Percentiles rank a stretch among this genome's conserved stretches.
Conservation (phyloP, 441 rosid species). For the Adansonia gregorii region DNA sequence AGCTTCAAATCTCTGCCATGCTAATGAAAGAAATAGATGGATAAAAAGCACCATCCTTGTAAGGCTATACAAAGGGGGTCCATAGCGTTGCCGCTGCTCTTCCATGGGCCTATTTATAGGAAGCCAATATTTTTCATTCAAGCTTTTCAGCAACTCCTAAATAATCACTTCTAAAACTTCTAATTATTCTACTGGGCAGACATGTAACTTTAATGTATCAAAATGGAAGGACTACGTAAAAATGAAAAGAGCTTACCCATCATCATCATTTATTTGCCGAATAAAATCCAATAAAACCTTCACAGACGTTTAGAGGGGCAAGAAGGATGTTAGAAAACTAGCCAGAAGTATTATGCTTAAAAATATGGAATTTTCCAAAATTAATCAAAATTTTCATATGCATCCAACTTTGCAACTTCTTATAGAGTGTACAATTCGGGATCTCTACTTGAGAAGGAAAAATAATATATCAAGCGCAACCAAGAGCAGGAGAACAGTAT, state of each 20-base stretch:
- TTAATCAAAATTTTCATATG: conserved; percentile 14
- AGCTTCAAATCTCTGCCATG: conserved; percentile 68
- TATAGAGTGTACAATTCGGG: not conserved
- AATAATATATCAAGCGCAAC: conserved; percentile 11
- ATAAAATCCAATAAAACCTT: conserved; percentile 97
- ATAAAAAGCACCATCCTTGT: conserved; percentile 67
- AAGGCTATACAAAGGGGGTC: conserved; percentile 88
- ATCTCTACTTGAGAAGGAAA: conserved; percentile 9
- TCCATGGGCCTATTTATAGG: conserved; percentile 85
- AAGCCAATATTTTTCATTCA: conserved; percentile 30
- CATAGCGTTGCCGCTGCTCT: conserved; percentile 95
- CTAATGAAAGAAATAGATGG: conserved; percentile 64
- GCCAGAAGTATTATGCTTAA: conserved; percentile 16
- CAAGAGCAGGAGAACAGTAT: not conserved
- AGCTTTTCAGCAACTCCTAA: conserved; percentile 12
- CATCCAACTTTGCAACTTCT: conserved; percentile 10
- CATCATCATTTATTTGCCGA: conserved; percentile 90
- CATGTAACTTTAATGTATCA: conserved; percentile 11
- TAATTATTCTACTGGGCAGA: conserved; percentile 18
- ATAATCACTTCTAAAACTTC: conserved; percentile 15
- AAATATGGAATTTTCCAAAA: conserved; percentile 24
- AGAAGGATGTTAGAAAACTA: conserved; percentile 12
- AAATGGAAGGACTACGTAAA: conserved; percentile 10
- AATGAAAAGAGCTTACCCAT: conserved; percentile 67
- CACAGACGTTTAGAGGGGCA: conserved; percentile 18